These are phyloP conservation scores for Coemansia brasiliensis DNA, from an alignment of 192 early-diverging fungal species.

Conservation along the genomic window DNA sequence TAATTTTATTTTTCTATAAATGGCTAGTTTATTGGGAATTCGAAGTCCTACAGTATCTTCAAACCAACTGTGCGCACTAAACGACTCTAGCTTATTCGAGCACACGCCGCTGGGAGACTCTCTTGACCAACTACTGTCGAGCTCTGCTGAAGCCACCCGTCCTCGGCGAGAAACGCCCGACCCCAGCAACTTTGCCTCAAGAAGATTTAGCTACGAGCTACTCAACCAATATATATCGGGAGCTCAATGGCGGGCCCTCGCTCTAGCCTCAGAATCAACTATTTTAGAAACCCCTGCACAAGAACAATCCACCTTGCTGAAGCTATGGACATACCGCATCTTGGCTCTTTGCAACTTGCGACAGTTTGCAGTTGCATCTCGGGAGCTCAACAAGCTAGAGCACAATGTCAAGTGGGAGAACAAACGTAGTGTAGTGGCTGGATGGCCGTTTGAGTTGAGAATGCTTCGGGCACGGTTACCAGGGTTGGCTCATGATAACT, in stretches of 20 bases:
- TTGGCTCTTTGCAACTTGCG: conserved; percentile 21
- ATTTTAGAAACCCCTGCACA: conserved; percentile 11
- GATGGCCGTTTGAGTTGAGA: conserved; percentile 51
- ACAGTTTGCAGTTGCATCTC: conserved; percentile 7
- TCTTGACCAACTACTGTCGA: conserved; percentile 30
- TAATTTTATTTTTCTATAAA: conserved; percentile 10
- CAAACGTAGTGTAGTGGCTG: no score
- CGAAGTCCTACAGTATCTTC: conserved; percentile 6
- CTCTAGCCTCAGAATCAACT: conserved; percentile 28
- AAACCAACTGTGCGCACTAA: conserved; percentile 15
- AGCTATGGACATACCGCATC: conserved; percentile 36
- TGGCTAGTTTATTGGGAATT: conserved; percentile 35
- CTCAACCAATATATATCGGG: conserved; percentile 41
- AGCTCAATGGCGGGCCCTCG: conserved; percentile 43
- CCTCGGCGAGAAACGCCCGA: conserved; percentile 32
- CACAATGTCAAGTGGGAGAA: no score
- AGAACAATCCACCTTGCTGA: conserved; percentile 11
- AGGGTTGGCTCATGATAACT: conserved; percentile 10
- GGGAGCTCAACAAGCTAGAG: conserved; percentile 28
- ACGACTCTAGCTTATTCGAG: conserved; percentile 36
- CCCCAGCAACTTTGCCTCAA: conserved; percentile 16
- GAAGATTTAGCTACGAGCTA: conserved; percentile 24
- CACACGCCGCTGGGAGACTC: conserved; percentile 24
- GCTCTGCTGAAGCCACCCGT: conserved; percentile 12
- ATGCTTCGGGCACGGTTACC: conserved; percentile 33